A percentile compares a stretch with the other conserved stretches of the same genome.
Conservation (phyloP, 768 basidiomycete species). For the Pulveroboletus sp. region DNA sequence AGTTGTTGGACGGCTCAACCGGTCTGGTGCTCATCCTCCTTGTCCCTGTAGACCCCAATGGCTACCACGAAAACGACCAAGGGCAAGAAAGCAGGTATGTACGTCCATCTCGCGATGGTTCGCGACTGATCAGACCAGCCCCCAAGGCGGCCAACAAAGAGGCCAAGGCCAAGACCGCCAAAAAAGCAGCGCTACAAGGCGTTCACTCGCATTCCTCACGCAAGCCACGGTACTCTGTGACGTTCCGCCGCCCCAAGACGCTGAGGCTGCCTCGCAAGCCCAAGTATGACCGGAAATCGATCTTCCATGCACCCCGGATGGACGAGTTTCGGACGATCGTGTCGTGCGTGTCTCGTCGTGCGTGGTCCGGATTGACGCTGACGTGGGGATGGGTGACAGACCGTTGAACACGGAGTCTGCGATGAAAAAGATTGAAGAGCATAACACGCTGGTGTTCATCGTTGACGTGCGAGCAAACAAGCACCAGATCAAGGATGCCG, state of each 20-base stretch:
- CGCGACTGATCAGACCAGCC: background rate
- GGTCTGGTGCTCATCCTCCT: slow-evolving; percentile 5
- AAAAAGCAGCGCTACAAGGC: slow-evolving; percentile 94
- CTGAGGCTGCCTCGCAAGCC: slow-evolving; percentile 79
- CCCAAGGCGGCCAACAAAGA: slow-evolving; percentile 35
- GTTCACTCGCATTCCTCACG: slow-evolving; percentile 68
- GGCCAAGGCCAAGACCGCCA: slow-evolving; percentile 86
- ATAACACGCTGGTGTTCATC: slow-evolving; percentile 98
- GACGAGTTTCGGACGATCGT: slow-evolving; percentile 95
- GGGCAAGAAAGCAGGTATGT: slow-evolving; percentile 50
- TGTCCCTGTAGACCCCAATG: slow-evolving; percentile 40
- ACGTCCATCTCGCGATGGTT: too few species aligned
- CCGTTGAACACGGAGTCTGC: slow-evolving; percentile 94
- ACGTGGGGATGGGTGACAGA: slow-evolving; percentile 35
- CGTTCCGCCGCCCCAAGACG: slow-evolving; percentile 97
- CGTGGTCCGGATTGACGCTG: background rate
- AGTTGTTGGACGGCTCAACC: background rate
- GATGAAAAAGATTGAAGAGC: slow-evolving; percentile 99
- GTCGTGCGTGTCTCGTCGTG: slow-evolving; percentile 51
- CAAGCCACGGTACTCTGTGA: slow-evolving; percentile 81
- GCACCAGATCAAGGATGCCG: slow-evolving; percentile 98
- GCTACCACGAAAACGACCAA: slow-evolving; percentile 67
- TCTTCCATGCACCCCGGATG: slow-evolving; percentile 91
- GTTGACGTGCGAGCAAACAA: slow-evolving; percentile 96
- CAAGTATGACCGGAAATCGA: slow-evolving; percentile 92